Conservation (phyloP, 805 yeast genomes). For the Blastobotrys americana region DNA sequence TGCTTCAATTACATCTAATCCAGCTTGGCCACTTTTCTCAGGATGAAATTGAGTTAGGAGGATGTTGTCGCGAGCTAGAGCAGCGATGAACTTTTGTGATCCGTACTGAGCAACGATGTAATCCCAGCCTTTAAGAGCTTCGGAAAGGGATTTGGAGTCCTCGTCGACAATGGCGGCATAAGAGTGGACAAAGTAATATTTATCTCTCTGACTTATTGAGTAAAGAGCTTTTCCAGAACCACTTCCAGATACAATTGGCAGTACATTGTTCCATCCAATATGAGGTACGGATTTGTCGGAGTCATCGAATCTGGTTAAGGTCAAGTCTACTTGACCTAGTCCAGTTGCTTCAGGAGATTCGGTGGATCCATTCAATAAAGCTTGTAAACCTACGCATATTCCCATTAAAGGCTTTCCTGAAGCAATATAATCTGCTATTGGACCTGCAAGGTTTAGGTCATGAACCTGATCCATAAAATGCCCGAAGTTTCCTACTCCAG, state of each 20-base stretch:
- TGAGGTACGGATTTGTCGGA: constrained; percentile 81
- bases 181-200: constrained; percentile 93
- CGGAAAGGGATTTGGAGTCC: constrained; percentile 22
- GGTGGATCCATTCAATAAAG: constrained; percentile 66
- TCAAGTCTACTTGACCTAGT: constrained; percentile 45
- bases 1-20: constrained; percentile 64
- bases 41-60: constrained; percentile 99
- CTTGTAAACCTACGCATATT: constrained; percentile 92
- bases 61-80: constrained; percentile 65
- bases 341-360: constrained; percentile 64
- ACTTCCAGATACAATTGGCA: neutral
- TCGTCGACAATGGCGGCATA: constrained; percentile 58
- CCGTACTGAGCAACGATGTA: constrained; percentile 70
- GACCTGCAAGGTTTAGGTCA: constrained; percentile 54
- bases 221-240: constrained; percentile 35
- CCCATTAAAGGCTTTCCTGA: constrained; percentile 92
- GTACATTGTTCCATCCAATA: constrained; percentile 83
- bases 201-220: constrained; percentile 57
- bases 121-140: constrained; percentile 54
- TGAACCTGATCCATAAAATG: constrained; percentile 75
- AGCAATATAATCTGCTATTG: constrained; percentile 56
- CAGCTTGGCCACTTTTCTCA: constrained; percentile 94
- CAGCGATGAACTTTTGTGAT: constrained; percentile 72
- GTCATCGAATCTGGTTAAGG: constrained; percentile 54
- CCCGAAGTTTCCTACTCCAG: constrained; percentile 97